Percentiles rank a stretch among this genome's conserved stretches.
Evolutionary conservation across 495 filamentous ascomycete genomes (phyloP).

Genomic region (Lophiostoma macrostomum): DNA sequence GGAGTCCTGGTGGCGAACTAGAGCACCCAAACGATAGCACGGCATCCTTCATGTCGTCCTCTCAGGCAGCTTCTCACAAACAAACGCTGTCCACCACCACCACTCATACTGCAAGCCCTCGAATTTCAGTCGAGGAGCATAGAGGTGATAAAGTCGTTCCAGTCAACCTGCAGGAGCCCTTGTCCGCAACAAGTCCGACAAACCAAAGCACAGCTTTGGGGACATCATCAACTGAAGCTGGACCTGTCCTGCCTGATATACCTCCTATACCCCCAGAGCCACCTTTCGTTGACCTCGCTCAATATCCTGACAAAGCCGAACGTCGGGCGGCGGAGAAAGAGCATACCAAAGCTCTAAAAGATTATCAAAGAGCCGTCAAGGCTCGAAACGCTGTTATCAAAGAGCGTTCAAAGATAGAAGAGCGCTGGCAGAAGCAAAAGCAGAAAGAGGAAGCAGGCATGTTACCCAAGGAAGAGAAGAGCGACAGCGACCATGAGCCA

Average conservation of each 20-base stretch:
- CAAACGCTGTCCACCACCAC: background rate
- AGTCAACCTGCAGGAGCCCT: slow-evolving; percentile 19
- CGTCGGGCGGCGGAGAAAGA: slow-evolving; percentile 66
- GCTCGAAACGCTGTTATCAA: slow-evolving; percentile 60
- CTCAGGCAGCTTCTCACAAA: background rate
- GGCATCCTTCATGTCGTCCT: background rate
- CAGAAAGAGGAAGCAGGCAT: slow-evolving; percentile 30
- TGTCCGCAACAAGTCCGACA: slow-evolving; percentile 13
- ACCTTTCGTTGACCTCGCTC: slow-evolving; percentile 48
- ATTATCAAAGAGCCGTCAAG: slow-evolving; percentile 60
- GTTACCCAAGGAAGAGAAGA: background rate
- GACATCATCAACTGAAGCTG: background rate
- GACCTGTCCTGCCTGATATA: slow-evolving; percentile 33
- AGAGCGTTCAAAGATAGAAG: slow-evolving; percentile 54
- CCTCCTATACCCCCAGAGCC: slow-evolving; percentile 45
- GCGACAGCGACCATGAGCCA: slow-evolving; percentile 58
- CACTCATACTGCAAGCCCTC: slow-evolving; percentile 33
- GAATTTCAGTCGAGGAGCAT: slow-evolving; percentile 49
- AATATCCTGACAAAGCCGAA: slow-evolving; percentile 56
- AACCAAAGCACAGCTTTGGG: background rate
- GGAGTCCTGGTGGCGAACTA: background rate
- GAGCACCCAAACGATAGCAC: background rate
- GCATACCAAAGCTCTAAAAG: slow-evolving; percentile 54
- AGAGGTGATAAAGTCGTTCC: slow-evolving; percentile 31
- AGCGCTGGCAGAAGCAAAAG: slow-evolving; percentile 43